Evolutionary conservation across 1,284 basidiomycete species (phyloP), one percentile per base, ranked within the genome.

Genomic region (Microbotryum saponariae): DNA sequence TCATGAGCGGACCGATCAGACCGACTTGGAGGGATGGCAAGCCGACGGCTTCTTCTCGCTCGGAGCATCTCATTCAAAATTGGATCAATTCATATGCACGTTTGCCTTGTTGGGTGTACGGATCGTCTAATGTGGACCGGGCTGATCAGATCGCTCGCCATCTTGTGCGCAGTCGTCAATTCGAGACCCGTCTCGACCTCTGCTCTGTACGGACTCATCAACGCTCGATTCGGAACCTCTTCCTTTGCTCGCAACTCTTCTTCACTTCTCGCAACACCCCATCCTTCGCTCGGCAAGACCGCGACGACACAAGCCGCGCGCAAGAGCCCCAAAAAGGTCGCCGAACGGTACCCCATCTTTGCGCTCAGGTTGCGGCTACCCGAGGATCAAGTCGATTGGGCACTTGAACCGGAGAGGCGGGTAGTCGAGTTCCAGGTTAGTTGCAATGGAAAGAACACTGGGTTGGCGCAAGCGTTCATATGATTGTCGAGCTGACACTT

Each of bases 291-390:
- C 47, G 12, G 9, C 20, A 9, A 12, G 18, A 21, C 18, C 20
- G 6, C 33, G 20, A 23, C 33, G 8, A 10, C 31, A 10, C 37
- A 51, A 52, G 27, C 86, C 88, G 29, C 54, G 7, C 48, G 56
- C 81, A 83, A 58, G 51, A 64, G 56, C 20, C 60, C 60, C 44
- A 61, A 62, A 42, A 89, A 89, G 75, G 72, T 69, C 1, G 65
- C 77, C 21, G 88, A 90, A 71, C 84, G 83, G 73, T 82, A 82
- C 70, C 85, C 89, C 1, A 81, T 90, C 58, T 94, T 89, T 73
- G 86, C 91, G 31, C 78, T 96, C 33, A 85, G 87, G 71, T 71
- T 94, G 56, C 79, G 77, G 3, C 75, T 91, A 14, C 82, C 88
- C 48, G 76, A 82, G 2, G 75, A 78, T 21, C 77, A 84, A 33